Base-by-base conservation (phyloP, 2,329 filamentous ascomycete species). In the Botrytis pseudocinerea region DNA sequence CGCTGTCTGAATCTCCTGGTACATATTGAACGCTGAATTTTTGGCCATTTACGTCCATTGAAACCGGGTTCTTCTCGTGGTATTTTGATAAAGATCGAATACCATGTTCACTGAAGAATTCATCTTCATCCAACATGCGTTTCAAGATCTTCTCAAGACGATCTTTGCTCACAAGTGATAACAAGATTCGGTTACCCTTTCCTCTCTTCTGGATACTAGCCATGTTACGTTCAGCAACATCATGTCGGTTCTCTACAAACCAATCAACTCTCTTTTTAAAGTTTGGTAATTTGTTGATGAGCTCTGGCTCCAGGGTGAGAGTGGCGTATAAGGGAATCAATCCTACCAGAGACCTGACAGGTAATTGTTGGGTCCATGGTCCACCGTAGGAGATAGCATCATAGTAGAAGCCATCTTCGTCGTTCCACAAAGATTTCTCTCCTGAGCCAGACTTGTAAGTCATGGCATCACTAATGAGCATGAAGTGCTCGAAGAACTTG, bases 401-500 rank as follows among this genome's bases (percentile, higher is more conserved):
- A 81, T 98, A 98, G 87, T 98, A 98, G 86, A 98, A 98, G 73
- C 93, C 94, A 82, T 98, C 95, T 75, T 97, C 89, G 42, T 98
- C 94, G 80, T 98, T 98, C 95, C 95, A 98, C 12, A 98, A 85
- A 48, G 95, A 97, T 80, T 93, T 90, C 79, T 96, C 93, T 77
- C 89, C 91, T 83, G 82, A 87, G 78, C 84, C 93, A 78, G 87
- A 89, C 83, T 87, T 92, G 87, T 92, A 95, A 0, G 92, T 94
- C 95, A 98, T 98, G 73, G 95, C 96, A 84, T 98, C 96, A 80
- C 94, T 97, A 82, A 98, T 98, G 82, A 98, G 91, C 80, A 98
- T 93, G 83, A 98, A 98, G 80, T 98, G 96, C 84, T 98, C 96
- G 79, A 98, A 98, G 86, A 98, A 98, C 83, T 98, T 98, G 69